phyloP scores from a whole-genome alignment of 441 rosid species.

The Macaranga tanarius region DNA sequence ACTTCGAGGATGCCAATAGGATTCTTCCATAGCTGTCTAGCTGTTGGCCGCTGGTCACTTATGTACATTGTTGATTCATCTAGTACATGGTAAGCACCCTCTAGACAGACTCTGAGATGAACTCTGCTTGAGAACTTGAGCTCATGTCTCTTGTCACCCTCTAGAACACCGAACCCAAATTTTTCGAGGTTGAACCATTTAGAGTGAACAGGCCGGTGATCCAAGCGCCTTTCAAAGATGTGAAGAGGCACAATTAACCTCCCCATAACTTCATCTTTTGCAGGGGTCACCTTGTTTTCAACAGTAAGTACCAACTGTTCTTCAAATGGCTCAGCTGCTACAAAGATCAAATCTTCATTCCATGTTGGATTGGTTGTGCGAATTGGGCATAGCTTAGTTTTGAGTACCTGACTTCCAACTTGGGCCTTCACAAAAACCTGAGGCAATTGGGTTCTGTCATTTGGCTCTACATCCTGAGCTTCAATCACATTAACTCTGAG shows the following conservation, averaged over 20 bases:
- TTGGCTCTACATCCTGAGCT: constrained; percentile 81
- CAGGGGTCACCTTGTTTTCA: constrained; percentile 60
- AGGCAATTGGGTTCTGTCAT: constrained; percentile 57
- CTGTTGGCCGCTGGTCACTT: constrained; percentile 84
- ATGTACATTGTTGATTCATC: constrained; percentile 96
- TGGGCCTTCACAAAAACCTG: constrained; percentile 72
- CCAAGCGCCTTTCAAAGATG: constrained; percentile 69
- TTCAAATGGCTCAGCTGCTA: constrained; percentile 88
- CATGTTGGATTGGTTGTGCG: constrained; percentile 57
- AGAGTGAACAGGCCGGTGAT: constrained; percentile 77
- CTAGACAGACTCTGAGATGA: constrained; percentile 77
- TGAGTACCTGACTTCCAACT: constrained; percentile 76
- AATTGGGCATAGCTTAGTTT: constrained; percentile 51
- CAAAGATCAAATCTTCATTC: constrained; percentile 90
- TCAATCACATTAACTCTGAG: constrained; percentile 80
- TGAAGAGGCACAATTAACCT: constrained; percentile 48
- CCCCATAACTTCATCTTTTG: constrained; percentile 70
- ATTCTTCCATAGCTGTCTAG: constrained; percentile 83
- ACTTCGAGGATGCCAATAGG: constrained; percentile 79
- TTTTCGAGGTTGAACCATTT: constrained; percentile 86
- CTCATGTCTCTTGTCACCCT: constrained; percentile 73
- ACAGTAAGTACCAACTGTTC: constrained; percentile 69
- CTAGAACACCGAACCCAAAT: constrained; percentile 64
- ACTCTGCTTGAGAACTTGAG: constrained; percentile 79
- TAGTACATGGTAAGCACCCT: constrained; percentile 93